Base-by-base conservation (phyloP, 139 green algal genomes). In the Picochlorum costavermella region DNA sequence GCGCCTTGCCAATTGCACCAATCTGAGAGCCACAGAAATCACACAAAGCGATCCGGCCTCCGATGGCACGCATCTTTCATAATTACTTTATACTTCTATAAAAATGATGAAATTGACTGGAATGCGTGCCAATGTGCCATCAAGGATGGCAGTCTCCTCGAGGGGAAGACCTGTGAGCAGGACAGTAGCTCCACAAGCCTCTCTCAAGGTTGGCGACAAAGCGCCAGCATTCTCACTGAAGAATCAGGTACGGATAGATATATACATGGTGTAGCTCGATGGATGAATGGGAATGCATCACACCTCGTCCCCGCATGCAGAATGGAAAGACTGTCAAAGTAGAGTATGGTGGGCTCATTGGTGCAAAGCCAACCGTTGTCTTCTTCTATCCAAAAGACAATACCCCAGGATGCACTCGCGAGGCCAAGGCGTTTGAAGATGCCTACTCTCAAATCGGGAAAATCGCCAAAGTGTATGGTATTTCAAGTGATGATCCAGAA, bases 371-470 rank as follows among this genome's bases (percentile, higher is more conserved):
- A 17, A 56, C 14, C 4, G 25, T 64, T 33, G 20, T 64, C 4
- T 64, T 55, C 23, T 64, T 64, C 20, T 64, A 64, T 28, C 58
- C 58, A 2, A 64, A 64, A 56, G 58, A 64, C 20, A 64, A 64
- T 23, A 64, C 58, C 6, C 58, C 58, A 29, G 58, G 58, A 20
- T 64, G 58, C 29, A 64, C 58, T 55, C 14, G 12, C 3, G 23
- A 64, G 25, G 58, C 58, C 8, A 64, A 64, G 23, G 50, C 50
- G 11, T 64, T 64, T 10, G 23, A 28, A 28, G 58, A 64, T 28
- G 43, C 40, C 20, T 64, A 56, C 30, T 6, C 40, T 5, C 17
- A 51, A 17, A 20, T 64, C 8, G 23, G 56, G 20, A 64, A 64
- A 25, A 2, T 17, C 9, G 58, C 58, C n/a, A 59, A 64, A 25